A percentile compares a stretch with the other conserved stretches of the same genome.
These are phyloP conservation scores for Phyllosticta citrichinensis DNA, from an alignment of 2,329 filamentous ascomycete species.

Conservation along the genomic window DNA sequence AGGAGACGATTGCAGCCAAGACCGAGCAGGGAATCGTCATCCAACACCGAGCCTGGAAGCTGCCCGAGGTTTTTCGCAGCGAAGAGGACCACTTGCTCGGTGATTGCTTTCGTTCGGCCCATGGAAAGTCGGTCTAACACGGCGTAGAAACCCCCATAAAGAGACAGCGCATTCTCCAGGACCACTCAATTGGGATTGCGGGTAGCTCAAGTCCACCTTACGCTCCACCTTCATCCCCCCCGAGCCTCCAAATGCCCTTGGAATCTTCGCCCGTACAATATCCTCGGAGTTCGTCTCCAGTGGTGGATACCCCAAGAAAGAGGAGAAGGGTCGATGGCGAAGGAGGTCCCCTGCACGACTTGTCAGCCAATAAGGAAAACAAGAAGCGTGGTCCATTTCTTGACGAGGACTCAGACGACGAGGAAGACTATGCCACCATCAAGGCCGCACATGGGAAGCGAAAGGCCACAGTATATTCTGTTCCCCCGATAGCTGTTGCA, in stretches of 20 bases:
- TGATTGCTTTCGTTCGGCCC: slow-evolving; percentile 20
- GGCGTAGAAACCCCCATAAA: slow-evolving; percentile 24
- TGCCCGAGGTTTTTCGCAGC: slow-evolving; percentile 39
- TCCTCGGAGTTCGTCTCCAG: slow-evolving; percentile 40
- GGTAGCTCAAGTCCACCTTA: slow-evolving; percentile 13
- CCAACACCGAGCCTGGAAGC: slow-evolving; percentile 40
- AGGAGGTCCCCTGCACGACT: slow-evolving; percentile 25
- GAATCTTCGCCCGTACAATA: slow-evolving; percentile 51
- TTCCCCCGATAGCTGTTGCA: neutral
- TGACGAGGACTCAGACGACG: slow-evolving; percentile 30
- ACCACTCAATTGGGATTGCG: slow-evolving; percentile 10
- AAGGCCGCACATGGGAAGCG: slow-evolving; percentile 30
- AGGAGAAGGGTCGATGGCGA: slow-evolving; percentile 23
- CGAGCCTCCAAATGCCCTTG: slow-evolving; percentile 49
- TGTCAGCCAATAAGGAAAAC: slow-evolving; percentile 23
- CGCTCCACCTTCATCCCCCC: slow-evolving; percentile 33
- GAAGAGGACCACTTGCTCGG: slow-evolving; percentile 34
- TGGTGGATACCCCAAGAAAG: slow-evolving; percentile 27
- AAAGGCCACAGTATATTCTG: slow-evolving; percentile 17
- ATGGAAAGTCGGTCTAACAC: slow-evolving; percentile 9
- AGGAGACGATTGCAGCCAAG: slow-evolving; percentile 34
- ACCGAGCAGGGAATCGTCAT: slow-evolving; percentile 38
- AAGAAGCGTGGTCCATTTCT: slow-evolving; percentile 27
- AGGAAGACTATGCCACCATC: slow-evolving; percentile 29
- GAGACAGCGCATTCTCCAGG: slow-evolving; percentile 11